A percentile compares a stretch with the other conserved stretches of the same genome.
These are phyloP conservation scores for Hordeum pubiflorum DNA, from an alignment of 202 grass and related monocot species.

Conservation along the genomic window DNA sequence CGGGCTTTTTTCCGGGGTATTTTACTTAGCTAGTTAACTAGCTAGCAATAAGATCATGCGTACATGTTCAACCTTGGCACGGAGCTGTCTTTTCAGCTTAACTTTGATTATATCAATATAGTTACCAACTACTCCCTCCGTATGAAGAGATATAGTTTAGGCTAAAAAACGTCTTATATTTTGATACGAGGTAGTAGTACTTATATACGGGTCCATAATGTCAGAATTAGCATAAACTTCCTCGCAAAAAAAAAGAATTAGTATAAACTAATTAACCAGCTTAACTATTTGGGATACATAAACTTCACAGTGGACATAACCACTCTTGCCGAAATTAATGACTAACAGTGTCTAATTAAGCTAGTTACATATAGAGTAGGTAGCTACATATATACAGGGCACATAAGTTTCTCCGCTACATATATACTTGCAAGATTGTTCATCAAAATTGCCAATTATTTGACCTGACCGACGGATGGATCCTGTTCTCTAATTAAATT, in stretches of 20 bases:
- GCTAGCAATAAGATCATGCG: neutral
- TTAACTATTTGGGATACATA: neutral
- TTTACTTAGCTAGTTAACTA: neutral
- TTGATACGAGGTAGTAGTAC: too few species aligned
- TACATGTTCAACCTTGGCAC: conserved; percentile 12
- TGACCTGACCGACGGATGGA: conserved; percentile 9
- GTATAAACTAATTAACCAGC: neutral
- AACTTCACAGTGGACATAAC: neutral
- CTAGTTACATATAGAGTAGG: neutral
- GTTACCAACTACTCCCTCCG: neutral
- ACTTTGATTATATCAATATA: neutral
- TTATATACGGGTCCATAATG: neutral
- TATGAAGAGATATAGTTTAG: too few species aligned
- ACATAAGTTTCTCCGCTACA: conserved; percentile 9
- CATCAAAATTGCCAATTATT: conserved; percentile 8
- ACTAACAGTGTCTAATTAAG: neutral
- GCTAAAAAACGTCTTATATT: neutral
- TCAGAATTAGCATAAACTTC: neutral
- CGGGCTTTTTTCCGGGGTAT: neutral
- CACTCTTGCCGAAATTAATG: neutral
- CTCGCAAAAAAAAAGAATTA: neutral
- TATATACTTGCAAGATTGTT: neutral
- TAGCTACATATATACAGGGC: neutral
- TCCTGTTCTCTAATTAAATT: conserved; percentile 9
- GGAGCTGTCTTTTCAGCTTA: neutral